Percentiles rank a stretch among this genome's conserved stretches.
Evolutionary conservation across 2,329 filamentous ascomycete genomes (phyloP).

Genomic region (Aspergillus ochraceoroseus): DNA sequence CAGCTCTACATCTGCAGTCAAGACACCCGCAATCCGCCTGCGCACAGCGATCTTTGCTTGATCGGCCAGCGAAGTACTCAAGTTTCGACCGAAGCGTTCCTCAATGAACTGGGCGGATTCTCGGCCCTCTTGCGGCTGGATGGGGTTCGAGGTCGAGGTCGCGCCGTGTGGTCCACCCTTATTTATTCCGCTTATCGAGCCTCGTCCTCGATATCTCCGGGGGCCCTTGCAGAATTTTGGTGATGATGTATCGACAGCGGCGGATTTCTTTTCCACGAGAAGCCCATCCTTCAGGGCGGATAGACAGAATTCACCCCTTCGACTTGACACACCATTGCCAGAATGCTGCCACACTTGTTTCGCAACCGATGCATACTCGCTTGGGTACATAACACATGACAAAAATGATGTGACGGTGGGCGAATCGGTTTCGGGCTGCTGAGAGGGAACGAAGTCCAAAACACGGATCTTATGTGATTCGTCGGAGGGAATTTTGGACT

Average conservation of each 20-base stretch:
- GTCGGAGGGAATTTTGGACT: slow-evolving; percentile 33
- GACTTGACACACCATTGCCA: slow-evolving; percentile 86
- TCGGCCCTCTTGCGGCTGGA: slow-evolving; percentile 42
- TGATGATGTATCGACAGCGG: slow-evolving; percentile 19
- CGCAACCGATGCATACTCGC: slow-evolving; percentile 63
- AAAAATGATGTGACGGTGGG: slow-evolving; percentile 56
- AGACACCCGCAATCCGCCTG: slow-evolving; percentile 79
- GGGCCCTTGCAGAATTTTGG: slow-evolving; percentile 62
- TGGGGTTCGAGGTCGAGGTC: slow-evolving; percentile 19
- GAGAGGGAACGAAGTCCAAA: slow-evolving; percentile 50
- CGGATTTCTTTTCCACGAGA: slow-evolving; percentile 49
- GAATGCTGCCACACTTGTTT: slow-evolving; percentile 98
- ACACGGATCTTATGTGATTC: slow-evolving; percentile 51
- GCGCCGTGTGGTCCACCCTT: slow-evolving; percentile 34
- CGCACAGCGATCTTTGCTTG: slow-evolving; percentile 82
- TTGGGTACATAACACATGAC: slow-evolving; percentile 66
- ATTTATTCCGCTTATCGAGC: slow-evolving; percentile 47
- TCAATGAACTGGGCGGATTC: slow-evolving; percentile 82
- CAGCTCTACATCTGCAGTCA: slow-evolving; percentile 68
- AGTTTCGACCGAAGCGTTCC: slow-evolving; percentile 87
- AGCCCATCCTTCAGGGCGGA: slow-evolving; percentile 66
- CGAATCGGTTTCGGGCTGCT: slow-evolving; percentile 60
- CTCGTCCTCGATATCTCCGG: slow-evolving; percentile 67
- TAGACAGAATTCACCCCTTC: slow-evolving; percentile 84
- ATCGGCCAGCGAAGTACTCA: slow-evolving; percentile 71